These are phyloP conservation scores for Linnemannia elongata DNA, from an alignment of 192 early-diverging fungal genomes.

Conservation along the genomic window DNA sequence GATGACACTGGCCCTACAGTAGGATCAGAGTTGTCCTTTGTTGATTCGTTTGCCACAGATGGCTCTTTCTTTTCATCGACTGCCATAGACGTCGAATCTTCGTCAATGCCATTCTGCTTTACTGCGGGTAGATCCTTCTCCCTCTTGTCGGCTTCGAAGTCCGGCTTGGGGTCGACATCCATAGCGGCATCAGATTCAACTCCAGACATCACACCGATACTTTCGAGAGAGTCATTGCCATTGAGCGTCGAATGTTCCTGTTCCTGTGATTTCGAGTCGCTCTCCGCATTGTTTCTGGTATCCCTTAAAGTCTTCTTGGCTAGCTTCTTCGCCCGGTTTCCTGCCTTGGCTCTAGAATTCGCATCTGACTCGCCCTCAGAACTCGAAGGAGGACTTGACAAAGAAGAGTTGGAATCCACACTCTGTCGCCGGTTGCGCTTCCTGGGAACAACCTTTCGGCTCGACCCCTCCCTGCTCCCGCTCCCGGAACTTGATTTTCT, in stretches of 20 bases:
- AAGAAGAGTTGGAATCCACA: slow-evolving; percentile 42
- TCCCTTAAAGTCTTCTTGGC: slow-evolving; percentile 30
- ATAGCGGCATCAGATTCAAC: background rate
- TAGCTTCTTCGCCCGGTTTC: slow-evolving; percentile 39
- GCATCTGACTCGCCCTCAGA: slow-evolving; percentile 38
- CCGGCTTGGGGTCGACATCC: slow-evolving; percentile 9
- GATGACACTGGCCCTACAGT: background rate
- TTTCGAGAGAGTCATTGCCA: background rate
- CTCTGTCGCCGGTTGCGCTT: slow-evolving; percentile 52
- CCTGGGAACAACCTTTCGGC: slow-evolving; percentile 25
- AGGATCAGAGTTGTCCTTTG: background rate
- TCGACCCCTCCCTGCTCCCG: background rate
- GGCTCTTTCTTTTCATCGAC: background rate
- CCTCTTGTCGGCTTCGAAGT: background rate
- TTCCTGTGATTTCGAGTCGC: background rate
- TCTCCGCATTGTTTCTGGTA: background rate
- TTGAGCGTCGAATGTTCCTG: background rate
- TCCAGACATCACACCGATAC: slow-evolving; percentile 1
- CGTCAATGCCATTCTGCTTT: background rate
- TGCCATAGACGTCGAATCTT: background rate
- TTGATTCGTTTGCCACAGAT: background rate
- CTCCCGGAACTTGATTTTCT: background rate
- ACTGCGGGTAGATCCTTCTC: background rate
- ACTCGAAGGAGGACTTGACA: slow-evolving; percentile 53
- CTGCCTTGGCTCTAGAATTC: background rate